Evolutionary conservation across 352 stramenopile genomes (phyloP), one percentile per base, ranked within the genome.

Genomic region (Blastocystis sp.): DNA sequence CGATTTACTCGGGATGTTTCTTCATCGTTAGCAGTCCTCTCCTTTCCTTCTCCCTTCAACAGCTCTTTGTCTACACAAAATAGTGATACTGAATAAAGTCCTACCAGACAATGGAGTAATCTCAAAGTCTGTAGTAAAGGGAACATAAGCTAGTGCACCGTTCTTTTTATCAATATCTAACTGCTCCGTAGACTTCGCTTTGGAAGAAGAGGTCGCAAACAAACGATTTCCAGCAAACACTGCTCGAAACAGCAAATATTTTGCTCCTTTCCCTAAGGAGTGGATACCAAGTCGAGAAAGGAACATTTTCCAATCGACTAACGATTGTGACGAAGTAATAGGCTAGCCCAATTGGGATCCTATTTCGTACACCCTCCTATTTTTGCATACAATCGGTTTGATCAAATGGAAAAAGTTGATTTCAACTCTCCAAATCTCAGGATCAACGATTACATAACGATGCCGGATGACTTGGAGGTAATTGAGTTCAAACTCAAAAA

Each of bases 121-220:
- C 56, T 84, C 73, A 44, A 84, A 84, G 33, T 69, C 73, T 13
- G 73, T 69, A 24, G 42, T 37, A 42, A 54, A 84, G 7, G 73
- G 73, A 69, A 84, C 30, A 42, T 84, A 84, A 9, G 73, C 73
- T 30, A 84, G 48, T 19, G 53, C 73, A 33, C 73, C 73, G n/a
- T 84, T 84, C 73, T 84, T 84, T 44, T 84, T 84, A 44, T 84
- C 73, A 42, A 84, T 84, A 44, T 84, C 73, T 19, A 84, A 37
- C 40, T 84, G 73, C 11, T 84, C 73, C n/a, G 35, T 64, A 30
- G 73, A 24, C 48, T 84, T 84, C 51, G 48, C 6, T 35, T 51
- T 84, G 15, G 53, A 56, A 27, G 19, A 13, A 22, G 0, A n/a
- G 1, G 33, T 68, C 1, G 42, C 33, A 42, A 68, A 60, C 9